Conservation (phyloP, 2,329 filamentous ascomycete genomes). For the Cordyceps farinosa region DNA sequence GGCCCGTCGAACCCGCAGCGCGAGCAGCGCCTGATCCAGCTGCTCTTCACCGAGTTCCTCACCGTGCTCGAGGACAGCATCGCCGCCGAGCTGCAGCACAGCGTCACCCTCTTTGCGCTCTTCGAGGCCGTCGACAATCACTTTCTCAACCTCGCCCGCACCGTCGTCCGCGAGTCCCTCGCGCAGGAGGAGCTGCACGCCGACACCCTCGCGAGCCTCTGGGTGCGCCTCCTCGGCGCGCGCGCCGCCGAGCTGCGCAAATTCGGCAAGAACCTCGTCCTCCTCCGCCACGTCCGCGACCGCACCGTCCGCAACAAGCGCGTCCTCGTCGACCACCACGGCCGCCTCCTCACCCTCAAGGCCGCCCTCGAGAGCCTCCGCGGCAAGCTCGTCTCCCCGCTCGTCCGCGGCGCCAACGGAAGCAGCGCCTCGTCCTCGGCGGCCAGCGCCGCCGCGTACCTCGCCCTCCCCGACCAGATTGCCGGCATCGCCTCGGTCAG, state of each 20-base stretch:
- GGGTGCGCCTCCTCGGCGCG: conserved; percentile 78
- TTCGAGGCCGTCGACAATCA: conserved; percentile 90
- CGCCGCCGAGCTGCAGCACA: conserved; percentile 76
- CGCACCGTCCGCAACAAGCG: conserved; percentile 86
- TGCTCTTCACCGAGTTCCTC: conserved; percentile 81
- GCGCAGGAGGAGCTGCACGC: conserved; percentile 76
- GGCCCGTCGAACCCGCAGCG: conserved; percentile 78
- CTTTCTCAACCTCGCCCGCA: conserved; percentile 82
- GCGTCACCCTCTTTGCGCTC: conserved; percentile 76
- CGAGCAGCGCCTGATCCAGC: conserved; percentile 74
- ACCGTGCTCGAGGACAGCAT: conserved; percentile 86
- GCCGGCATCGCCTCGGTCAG: conserved; percentile 76
- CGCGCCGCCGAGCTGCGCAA: conserved; percentile 75
- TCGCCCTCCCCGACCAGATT: conserved; percentile 83
- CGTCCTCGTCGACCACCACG: conserved; percentile 81
- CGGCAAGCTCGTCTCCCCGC: conserved; percentile 76
- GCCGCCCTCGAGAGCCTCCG: conserved; percentile 82
- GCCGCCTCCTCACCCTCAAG: conserved; percentile 77
- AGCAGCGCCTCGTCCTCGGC: conserved; percentile 63
- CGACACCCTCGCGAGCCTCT: conserved; percentile 78
- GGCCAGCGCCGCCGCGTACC: conserved; percentile 18
- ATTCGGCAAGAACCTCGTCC: conserved; percentile 82
- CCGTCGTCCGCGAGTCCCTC: conserved; percentile 77
- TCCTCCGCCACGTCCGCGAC: conserved; percentile 74
- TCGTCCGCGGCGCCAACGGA: conserved; percentile 66